Base-by-base conservation (phyloP, 257 asterid genomes). In the Ocimum tenuiflorum region DNA sequence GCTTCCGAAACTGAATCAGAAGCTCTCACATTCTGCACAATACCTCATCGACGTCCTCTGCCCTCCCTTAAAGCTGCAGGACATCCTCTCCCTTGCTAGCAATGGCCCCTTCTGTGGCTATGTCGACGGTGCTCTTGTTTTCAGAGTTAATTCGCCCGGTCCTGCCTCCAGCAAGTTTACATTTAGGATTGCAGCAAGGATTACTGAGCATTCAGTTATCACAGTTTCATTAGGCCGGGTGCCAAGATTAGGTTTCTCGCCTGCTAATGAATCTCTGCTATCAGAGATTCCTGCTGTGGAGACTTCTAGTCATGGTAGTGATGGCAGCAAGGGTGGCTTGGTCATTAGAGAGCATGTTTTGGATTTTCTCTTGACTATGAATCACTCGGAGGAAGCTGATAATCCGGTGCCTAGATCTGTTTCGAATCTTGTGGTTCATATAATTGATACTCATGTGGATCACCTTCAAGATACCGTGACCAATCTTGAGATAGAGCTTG, bases 21-120 rank as follows among this genome's bases (percentile, higher is more conserved):
- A 78, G 41, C 88, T 87, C 0, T 80, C 94, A 0, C 96, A 90
- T 33, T 79, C 87, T 3, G 99, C 99, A 0, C 91, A 86, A 20
- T 77, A 81, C 63, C 94, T 92, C 14, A 94, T 94, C 9, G 85
- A 86, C 10, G 89, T 74, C 35, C 90, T 94, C 0, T 90, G 99
- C 45, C 99, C 99, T 0, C 99, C 99, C 10, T 46, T 94, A 29
- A 94, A 90, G 88, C 96, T 94, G 38, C 99, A 90, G 47, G 97
- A 94, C 83, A 94, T 94, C 38, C 88, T 90, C 12, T 88, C 99
- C 33, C 83, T 90, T 8, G 87, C 86, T 36, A 94, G 97, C 78
- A 88, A 88, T 47, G 99, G 99, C 18, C 99, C 97, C 47, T 94
- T 76, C 53, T 94, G 97, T 48, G 96, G 95, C 27, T 75, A 86